Percentiles rank a stretch among this genome's conserved stretches.
These are phyloP conservation scores for Nasturtium officinale DNA, from an alignment of 345 rosid species.

Conservation along the genomic window DNA sequence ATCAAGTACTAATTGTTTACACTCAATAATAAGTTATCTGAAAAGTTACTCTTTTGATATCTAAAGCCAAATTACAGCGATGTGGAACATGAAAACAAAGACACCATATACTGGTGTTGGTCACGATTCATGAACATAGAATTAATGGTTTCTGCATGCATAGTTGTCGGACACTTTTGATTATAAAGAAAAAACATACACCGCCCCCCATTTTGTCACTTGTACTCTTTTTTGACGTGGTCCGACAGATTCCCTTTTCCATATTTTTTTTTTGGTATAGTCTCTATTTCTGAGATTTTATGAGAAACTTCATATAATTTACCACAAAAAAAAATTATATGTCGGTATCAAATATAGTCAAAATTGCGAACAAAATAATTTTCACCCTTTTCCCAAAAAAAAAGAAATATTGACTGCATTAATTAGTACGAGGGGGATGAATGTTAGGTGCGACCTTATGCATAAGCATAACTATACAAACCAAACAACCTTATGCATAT, in stretches of 20 bases:
- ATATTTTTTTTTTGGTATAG: neutral
- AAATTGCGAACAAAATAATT: neutral
- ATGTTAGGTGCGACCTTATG: too few relatives aligned
- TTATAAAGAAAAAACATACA: neutral
- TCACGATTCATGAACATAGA: constrained; percentile 6
- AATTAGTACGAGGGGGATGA: too few relatives aligned
- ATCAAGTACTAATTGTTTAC: neutral
- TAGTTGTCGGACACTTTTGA: constrained; percentile 12
- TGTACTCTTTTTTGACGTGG: constrained; percentile 21
- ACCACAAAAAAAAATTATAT: neutral
- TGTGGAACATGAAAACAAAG: constrained; percentile 1
- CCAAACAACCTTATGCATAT: neutral
- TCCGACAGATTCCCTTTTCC: constrained; percentile 8
- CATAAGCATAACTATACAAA: too few relatives aligned
- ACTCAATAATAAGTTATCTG: neutral
- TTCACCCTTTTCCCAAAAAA: neutral
- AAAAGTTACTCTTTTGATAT: neutral
- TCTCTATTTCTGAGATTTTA: neutral
- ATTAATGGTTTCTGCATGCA: constrained; percentile 11
- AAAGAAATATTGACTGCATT: too few relatives aligned
- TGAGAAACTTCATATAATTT: neutral
- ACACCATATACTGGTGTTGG: constrained; percentile 9
- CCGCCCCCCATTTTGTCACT: constrained; percentile 18
- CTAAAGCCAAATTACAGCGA: neutral
- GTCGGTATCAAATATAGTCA: neutral